These are phyloP conservation scores for Hymenoscyphus fraxineus DNA, from an alignment of 2,329 filamentous ascomycete species.

Conservation along the genomic window DNA sequence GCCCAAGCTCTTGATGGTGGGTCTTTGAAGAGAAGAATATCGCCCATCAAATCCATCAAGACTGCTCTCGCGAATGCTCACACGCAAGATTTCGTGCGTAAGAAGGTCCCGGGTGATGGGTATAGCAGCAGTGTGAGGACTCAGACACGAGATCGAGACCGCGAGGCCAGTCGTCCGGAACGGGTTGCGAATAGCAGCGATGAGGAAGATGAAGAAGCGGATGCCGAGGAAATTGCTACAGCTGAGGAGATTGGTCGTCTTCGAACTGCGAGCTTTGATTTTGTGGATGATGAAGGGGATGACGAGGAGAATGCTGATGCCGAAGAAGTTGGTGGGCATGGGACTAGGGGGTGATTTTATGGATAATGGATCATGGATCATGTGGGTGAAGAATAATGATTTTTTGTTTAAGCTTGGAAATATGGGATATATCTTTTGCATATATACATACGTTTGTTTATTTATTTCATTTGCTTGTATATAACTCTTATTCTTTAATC, in stretches of 20 bases:
- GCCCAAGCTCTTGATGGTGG: constrained; percentile 17
- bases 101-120: constrained; percentile 42
- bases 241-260: not conserved
- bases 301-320: too few species aligned
- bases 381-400: too few species aligned
- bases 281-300: not conserved
- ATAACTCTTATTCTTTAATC: too few species aligned
- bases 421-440: not conserved
- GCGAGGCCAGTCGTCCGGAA: constrained; percentile 10
- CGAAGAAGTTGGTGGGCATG: too few species aligned
- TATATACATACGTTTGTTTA: not conserved
- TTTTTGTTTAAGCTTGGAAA: too few species aligned
- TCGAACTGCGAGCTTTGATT: too few species aligned
- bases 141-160: constrained; percentile 8
- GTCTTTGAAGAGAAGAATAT: constrained; percentile 16
- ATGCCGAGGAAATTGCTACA: constrained; percentile 23
- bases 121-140: constrained; percentile 16
- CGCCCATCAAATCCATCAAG: constrained; percentile 41
- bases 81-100: constrained; percentile 87
- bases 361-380: not conserved
- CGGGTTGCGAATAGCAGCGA: constrained; percentile 16
- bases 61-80: constrained; percentile 80
- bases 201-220: constrained; percentile 26
- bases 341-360: not conserved
- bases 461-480: too few species aligned